A percentile compares a stretch with the other conserved stretches of the same genome.
Conservation (phyloP, 2,329 filamentous ascomycete species). For the Fusarium sp. region DNA sequence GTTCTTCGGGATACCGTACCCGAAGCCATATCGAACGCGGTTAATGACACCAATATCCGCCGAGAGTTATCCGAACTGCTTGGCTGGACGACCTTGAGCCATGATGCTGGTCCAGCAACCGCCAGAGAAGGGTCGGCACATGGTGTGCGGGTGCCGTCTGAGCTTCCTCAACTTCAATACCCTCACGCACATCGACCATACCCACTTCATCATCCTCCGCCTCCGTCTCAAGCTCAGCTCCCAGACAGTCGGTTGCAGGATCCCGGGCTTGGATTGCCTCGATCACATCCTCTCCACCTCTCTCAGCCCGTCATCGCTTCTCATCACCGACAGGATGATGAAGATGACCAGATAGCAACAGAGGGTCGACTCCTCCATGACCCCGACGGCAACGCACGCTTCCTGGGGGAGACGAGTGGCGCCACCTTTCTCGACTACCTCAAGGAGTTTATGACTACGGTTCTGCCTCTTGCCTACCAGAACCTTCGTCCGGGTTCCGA, state of each 20-base stretch:
- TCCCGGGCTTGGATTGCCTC: constrained; percentile 6
- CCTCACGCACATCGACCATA: constrained; percentile 25
- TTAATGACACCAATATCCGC: constrained; percentile 46
- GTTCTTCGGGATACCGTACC: constrained; percentile 51
- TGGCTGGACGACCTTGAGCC: constrained; percentile 36
- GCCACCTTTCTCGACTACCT: constrained; percentile 60
- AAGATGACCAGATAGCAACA: constrained; percentile 38
- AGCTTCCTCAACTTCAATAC: constrained; percentile 29
- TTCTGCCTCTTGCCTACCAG: constrained; percentile 48
- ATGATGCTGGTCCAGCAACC: constrained; percentile 6
- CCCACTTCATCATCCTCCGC: constrained; percentile 10
- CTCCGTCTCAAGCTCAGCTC: constrained; percentile 17
- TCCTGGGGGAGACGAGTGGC: constrained; percentile 60
- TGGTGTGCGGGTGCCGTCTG: constrained; percentile 9
- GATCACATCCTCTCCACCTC: constrained; percentile 11
- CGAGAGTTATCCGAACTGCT: constrained; percentile 47
- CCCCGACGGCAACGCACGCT: constrained; percentile 55
- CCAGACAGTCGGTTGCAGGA: constrained; percentile 24
- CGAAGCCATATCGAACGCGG: constrained; percentile 26
- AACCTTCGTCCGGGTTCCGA: constrained; percentile 35
- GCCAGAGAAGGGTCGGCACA: constrained; percentile 10
- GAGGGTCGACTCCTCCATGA: constrained; percentile 58
- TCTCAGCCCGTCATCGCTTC: neutral
- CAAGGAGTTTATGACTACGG: constrained; percentile 57
- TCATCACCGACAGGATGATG: constrained; percentile 37